Conservation (phyloP, 176 grass and related monocot genomes). For the Pharus latifolius region DNA sequence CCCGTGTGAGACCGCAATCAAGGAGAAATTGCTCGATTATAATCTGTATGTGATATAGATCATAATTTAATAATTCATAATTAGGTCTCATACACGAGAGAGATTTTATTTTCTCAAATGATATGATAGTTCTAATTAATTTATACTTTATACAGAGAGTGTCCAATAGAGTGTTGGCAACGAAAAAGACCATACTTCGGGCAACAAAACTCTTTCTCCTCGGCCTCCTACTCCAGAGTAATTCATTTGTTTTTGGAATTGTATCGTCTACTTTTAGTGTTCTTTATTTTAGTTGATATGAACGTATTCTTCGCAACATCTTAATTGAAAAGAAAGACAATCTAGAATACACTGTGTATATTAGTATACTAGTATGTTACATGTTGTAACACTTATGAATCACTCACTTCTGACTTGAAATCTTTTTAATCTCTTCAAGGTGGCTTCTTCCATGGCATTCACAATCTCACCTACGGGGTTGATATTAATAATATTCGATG, state of each 20-base stretch:
- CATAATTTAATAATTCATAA: too few species aligned
- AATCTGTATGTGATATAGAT: too few species aligned
- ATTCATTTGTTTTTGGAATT: not conserved
- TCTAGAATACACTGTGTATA: too few species aligned
- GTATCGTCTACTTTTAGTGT: too few species aligned
- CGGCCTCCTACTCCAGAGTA: constrained; percentile 77
- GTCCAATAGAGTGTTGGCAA: constrained; percentile 29
- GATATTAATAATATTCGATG: constrained; percentile 46
- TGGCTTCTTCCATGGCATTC: constrained; percentile 60
- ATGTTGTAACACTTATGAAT: too few species aligned
- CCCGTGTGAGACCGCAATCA: too few species aligned
- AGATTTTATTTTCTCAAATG: too few species aligned
- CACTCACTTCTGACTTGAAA: too few species aligned
- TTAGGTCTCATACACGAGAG: too few species aligned
- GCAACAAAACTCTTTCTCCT: constrained; percentile 60
- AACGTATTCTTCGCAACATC: not conserved
- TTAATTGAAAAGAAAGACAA: too few species aligned
- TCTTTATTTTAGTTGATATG: not conserved
- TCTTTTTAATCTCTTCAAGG: constrained; percentile 26
- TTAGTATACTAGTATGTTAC: too few species aligned
- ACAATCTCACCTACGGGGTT: constrained; percentile 49
- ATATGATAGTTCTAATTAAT: not conserved
- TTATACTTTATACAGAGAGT: constrained; percentile 28
- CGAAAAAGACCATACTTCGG: constrained; percentile 45
- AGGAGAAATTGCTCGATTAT: too few species aligned